A percentile compares a stretch with the other conserved stretches of the same genome.
Conservation (phyloP, 441 rosid species). For the Populus tomentosa region DNA sequence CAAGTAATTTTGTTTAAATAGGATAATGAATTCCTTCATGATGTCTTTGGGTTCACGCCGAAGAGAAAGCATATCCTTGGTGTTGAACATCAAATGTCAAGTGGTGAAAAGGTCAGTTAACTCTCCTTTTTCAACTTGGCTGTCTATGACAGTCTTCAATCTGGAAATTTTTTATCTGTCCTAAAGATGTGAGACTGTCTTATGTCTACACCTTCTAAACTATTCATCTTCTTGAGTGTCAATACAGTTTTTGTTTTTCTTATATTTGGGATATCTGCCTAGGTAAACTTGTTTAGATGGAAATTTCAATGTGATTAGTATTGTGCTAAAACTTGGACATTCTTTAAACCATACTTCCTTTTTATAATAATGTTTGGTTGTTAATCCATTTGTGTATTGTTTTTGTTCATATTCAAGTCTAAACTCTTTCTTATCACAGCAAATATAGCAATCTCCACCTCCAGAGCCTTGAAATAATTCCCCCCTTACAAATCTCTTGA, state of each 20-base stretch:
- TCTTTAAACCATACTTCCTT: not conserved
- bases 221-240: not conserved
- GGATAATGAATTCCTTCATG: conserved; percentile 91
- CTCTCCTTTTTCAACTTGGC: not conserved
- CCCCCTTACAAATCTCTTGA: not conserved
- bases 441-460: not conserved
- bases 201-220: not conserved
- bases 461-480: not conserved
- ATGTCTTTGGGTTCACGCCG: conserved; percentile 68
- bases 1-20: conserved; percentile 23
- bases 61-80: conserved; percentile 43
- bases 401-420: not conserved
- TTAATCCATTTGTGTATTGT: no score
- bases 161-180: not conserved
- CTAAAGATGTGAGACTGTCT: not conserved
- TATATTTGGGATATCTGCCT: not conserved
- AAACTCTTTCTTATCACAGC: not conserved
- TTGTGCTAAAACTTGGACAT: not conserved
- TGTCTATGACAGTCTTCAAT: not conserved
- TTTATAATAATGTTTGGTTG: no score
- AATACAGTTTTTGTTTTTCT: not conserved
- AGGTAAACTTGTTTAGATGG: not conserved
- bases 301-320: not conserved
- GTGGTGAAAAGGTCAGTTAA: conserved; percentile 57
- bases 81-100: conserved; percentile 37